Evolutionary conservation across 345 rosid genomes (phyloP), one percentile per base, ranked within the genome.

Genomic region (Hibiscus trionum): DNA sequence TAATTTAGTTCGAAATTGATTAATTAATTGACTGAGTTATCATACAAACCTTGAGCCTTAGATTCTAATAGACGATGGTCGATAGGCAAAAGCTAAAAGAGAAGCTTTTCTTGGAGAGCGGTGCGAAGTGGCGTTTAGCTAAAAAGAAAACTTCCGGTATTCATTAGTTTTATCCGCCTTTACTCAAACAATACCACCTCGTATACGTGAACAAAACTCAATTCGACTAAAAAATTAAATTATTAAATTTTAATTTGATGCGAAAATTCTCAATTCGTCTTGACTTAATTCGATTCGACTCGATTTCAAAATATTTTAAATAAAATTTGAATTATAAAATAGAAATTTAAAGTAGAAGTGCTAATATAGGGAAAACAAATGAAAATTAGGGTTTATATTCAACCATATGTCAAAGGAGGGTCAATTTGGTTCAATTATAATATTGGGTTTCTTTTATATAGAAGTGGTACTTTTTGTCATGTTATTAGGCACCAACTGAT

Each of bases 401-500:
- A 55, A 55, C 24, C 19, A 53, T 53, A 1, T 5, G 17, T 53
- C 24, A 53, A 52, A 16, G 59, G 17, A 19, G 59, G 24, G 46
- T 55, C 59, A 55, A 24, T 9, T 3, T 59, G 35, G 21, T 62
- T 62, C 67, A 37, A 17, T 35, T 42, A 4, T n/a, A 62, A 62
- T 8, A 5, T 7, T 62, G 47, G 26, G 26, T 8, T 62, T 62
- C 17, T 7, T 31, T 2, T 33, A n/a, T 33, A 16, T 8, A 61
- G 66, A 17, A 59, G 10, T 59, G n/a, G 19, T 46, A 21, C 69
- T 21, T 65, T 11, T 65, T 44, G 55, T 7, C 11, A 21, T 21
- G 60, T 19, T 56, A 24, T 42, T 14, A 65, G 69, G 69, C 31
- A 65, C 69, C 69, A 42, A 65, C 31, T 65, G 15, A 42, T 21